Conservation (phyloP, 108 stramenopile species). For the Pseudonitzschia multistriata region DNA sequence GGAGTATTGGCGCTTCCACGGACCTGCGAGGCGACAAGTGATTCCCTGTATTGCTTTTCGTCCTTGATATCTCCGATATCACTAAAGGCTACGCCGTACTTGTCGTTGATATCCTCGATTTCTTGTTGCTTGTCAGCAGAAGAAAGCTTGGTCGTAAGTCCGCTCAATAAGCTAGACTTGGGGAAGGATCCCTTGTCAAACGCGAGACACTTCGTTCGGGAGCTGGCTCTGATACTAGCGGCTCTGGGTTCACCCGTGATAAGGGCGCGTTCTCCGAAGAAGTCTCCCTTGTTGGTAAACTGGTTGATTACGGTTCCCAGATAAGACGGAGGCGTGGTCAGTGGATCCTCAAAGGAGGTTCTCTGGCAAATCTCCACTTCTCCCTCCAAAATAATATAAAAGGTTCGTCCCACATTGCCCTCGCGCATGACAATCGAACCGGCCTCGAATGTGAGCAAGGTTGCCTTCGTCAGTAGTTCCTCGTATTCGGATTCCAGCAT, state of each 20-base stretch:
- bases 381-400: conserved; percentile 82
- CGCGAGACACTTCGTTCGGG: conserved; percentile 59
- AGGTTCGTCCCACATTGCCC: conserved; percentile 70
- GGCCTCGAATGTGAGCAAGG: conserved; percentile 64
- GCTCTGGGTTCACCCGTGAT: conserved; percentile 90
- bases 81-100: conserved; percentile 65
- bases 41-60: conserved; percentile 40
- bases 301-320: conserved; percentile 75
- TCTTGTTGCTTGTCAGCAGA: conserved; percentile 40
- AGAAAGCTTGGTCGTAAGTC: conserved; percentile 39
- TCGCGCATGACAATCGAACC: conserved; percentile 79
- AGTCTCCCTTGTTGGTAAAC: conserved; percentile 60
- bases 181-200: conserved; percentile 79
- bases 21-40: conserved; percentile 50
- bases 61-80: conserved; percentile 50
- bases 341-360: conserved; percentile 79
- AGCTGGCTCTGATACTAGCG: conserved; percentile 77
- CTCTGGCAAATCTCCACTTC: conserved; percentile 81
- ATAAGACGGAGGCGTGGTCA: conserved; percentile 64
- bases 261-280: conserved; percentile 89
- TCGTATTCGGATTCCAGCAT: conserved; percentile 71
- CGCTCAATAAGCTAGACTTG: conserved; percentile 60
- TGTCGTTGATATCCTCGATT: conserved; percentile 56
- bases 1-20: conserved; percentile 57
- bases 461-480: conserved; percentile 59